These are phyloP conservation scores for Colletotrichum echinochloae DNA, from an alignment of 2,329 filamentous ascomycete species.

Conservation along the genomic window DNA sequence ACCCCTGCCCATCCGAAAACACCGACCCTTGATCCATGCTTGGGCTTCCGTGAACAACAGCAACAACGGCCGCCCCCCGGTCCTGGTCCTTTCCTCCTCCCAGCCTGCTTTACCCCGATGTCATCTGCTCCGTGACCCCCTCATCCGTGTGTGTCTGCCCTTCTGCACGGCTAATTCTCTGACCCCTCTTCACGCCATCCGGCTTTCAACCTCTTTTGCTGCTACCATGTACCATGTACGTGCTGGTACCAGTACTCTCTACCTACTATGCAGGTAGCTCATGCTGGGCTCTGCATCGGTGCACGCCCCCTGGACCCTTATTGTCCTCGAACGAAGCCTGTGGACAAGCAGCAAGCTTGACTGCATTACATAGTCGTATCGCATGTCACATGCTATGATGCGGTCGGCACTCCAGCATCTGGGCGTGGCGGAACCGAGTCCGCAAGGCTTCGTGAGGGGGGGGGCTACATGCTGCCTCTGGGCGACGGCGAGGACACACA, in stretches of 20 bases:
- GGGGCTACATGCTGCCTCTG: neutral
- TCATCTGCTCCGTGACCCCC: neutral
- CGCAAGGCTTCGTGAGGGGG: conserved; percentile 8
- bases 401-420: conserved; percentile 3
- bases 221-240: neutral
- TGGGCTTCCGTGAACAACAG: neutral
- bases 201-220: too few relatives aligned
- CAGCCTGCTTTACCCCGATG: conserved; percentile 25
- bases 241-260: too few relatives aligned
- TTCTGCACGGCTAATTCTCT: conserved; percentile 2
- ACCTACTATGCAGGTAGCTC: neutral
- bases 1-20: neutral
- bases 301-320: neutral
- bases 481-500: neutral
- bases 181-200: neutral
- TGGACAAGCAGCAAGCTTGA: neutral
- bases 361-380: conserved; percentile 1
- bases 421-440: conserved; percentile 25
- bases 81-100: neutral
- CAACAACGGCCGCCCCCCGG: neutral
- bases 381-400: conserved; percentile 11
- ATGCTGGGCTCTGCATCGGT: neutral
- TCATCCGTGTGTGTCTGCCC: neutral
- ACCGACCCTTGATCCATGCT: neutral
- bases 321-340: neutral